phyloP scores from a whole-genome alignment of 192 early-diverging fungal genomes.

The Umbelopsis sp. region DNA sequence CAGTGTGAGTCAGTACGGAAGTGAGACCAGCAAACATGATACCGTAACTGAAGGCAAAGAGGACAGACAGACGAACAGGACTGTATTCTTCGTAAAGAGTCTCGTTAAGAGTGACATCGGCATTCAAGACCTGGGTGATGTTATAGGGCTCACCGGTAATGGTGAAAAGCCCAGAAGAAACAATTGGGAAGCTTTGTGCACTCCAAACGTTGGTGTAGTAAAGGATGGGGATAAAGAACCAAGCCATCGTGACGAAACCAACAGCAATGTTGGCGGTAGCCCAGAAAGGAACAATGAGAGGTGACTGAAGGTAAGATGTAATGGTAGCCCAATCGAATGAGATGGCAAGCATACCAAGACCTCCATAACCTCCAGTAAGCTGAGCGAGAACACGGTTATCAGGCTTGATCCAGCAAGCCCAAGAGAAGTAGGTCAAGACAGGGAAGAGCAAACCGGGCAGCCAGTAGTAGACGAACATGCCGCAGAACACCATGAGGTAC shows the following conservation, averaged over 20 bases:
- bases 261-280: conserved; percentile 53
- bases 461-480: conserved; percentile 59
- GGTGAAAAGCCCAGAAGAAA: conserved; percentile 42
- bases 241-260: conserved; percentile 53
- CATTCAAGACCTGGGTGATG: conserved; percentile 35
- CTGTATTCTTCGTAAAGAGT: conserved; percentile 46
- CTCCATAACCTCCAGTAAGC: conserved; percentile 48
- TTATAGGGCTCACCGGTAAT: conserved; percentile 40
- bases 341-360: conserved; percentile 58
- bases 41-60: conserved; percentile 56
- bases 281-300: conserved; percentile 43
- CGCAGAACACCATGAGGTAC: conserved; percentile 58
- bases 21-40: conserved; percentile 59
- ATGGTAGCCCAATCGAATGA: conserved; percentile 64
- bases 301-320: conserved; percentile 44
- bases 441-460: conserved; percentile 60
- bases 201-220: conserved; percentile 57
- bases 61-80: conserved; percentile 50
- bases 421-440: conserved; percentile 50
- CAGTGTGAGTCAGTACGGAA: conserved; percentile 59
- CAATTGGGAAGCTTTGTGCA: conserved; percentile 44
- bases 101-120: conserved; percentile 43
- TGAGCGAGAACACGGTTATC: conserved; percentile 46
- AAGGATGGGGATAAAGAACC: conserved; percentile 54
- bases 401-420: conserved; percentile 56